Evolutionary conservation across 1,139 yeast species (phyloP), one percentile per base, ranked within the genome.

Genomic region (Geotrichum australiense): DNA sequence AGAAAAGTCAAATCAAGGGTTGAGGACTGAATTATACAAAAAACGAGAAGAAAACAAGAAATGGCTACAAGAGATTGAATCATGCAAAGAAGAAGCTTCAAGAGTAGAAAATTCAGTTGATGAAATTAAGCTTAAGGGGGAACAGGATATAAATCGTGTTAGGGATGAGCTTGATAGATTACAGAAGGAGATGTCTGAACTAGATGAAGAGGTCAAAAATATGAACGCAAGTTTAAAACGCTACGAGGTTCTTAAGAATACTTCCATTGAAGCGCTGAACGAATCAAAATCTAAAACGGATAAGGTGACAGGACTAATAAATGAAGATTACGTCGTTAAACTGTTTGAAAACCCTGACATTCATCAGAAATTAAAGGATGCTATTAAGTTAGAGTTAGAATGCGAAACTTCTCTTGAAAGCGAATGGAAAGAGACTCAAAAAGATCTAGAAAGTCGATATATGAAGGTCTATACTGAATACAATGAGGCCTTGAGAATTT

Each of bases 151-250:
- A 14, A 14, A 22, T 14, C 12, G 16, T 16, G 34, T 30, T 4
- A 29, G 29, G 7, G 11, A 28, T 15, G 40, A 42, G 19, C 30
- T 36, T 22, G 36, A 37, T 10, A 22, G 29, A n/a, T 22, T 42
- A 11, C 42, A 42, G 25, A 22, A 22, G 24, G 12, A 28, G n/a
- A 31, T 41, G 7, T 23, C 39, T 1, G 41, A 24, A n/a, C 48
- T 65, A 2, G 76, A 72, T 39, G 71, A 70, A 4, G 64, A 65
- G 14, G 50, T 66, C 25, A 69, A 64, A 47, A 51, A 54, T 22
- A 52, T 59, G 10, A 46, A 53, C 3, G 27, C 46, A n/a, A 42
- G 41, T 2, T 27, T 50, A 20, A 46, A 51, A 22, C 39, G 47
- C 27, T 38, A 48, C 6, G 60, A 56, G 30, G 26, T 47, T 8